Base-by-base conservation (phyloP, 2,329 filamentous ascomycete species). In the Ophiostoma angusticollis region DNA sequence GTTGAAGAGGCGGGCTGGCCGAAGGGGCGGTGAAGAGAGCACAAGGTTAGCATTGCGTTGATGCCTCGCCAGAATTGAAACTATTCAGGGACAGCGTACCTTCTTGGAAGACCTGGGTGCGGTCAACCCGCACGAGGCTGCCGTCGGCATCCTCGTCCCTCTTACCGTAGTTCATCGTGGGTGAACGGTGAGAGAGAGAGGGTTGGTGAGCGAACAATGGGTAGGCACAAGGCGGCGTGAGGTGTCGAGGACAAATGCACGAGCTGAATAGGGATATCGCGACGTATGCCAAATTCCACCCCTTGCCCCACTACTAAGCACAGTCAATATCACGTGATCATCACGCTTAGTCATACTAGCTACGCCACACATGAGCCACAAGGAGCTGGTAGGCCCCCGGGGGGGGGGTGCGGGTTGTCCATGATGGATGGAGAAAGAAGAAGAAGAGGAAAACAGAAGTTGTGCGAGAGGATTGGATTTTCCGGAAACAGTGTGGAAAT, bases 91-190 rank as follows among this genome's bases (percentile, higher is more conserved):
- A 23, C 11, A 32, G 31, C 44, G 19, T 64, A 95, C 91, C 91
- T 80, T 98, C 91, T 70, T 96, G 91, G 63, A 96, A 96, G 49
- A 98, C 91, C 54, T 89, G 86, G 41, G 89, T 95, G 56, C 93
- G 81, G 68, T 98, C 91, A 55, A 96, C 85, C 74, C 89, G 93
- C 71, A 96, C 82, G 68, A 96, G 74, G 58, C 83, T 80, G 60
- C 80, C 76, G 60, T 95, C 89, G 58, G 80, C 84, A 70, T 98
- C 91, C 73, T 96, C 91, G 64, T 98, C 89, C 72, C 94, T 96
- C 70, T 98, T 98, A 70, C 89, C 80, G 75, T 91, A 93, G 66
- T 82, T 91, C 87, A 94, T 94, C 57, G 52, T 77, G 67, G 64
- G 65, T 63, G 32, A 43, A 34, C 37, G 33, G 30, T 34, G 24